Percentiles rank a stretch among this genome's conserved stretches.
Conservation (phyloP, 495 filamentous ascomycete species). For the Patellaria atrata region DNA sequence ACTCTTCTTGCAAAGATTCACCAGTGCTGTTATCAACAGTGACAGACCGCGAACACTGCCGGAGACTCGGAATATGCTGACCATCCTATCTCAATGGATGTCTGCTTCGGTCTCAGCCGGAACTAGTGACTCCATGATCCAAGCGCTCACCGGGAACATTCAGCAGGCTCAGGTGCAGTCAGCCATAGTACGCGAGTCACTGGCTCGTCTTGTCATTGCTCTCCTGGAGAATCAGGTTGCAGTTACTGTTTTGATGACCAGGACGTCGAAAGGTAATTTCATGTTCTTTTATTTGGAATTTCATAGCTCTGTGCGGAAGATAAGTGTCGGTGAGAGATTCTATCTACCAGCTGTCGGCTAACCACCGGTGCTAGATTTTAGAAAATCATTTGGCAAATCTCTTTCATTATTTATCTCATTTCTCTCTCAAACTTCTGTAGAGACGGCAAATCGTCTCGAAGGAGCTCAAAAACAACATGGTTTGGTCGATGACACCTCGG, state of each 20-base stretch:
- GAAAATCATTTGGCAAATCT: conserved; percentile 33
- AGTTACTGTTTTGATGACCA: conserved; percentile 9
- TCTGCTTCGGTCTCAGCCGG: conserved; percentile 18
- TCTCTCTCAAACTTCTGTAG: conserved; percentile 34
- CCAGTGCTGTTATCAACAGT: conserved; percentile 31
- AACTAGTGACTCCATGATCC: conserved; percentile 22
- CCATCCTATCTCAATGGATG: conserved; percentile 28
- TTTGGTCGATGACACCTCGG: conserved; percentile 34
- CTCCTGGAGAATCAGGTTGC: conserved; percentile 38
- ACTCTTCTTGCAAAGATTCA: conserved; percentile 37
- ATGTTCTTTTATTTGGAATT: not conserved
- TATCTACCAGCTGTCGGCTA: not conserved
- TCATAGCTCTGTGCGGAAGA: not conserved
- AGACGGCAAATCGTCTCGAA: conserved; percentile 37
- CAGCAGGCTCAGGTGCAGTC: conserved; percentile 29
- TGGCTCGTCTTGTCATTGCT: conserved; percentile 36
- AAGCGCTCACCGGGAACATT: conserved; percentile 22
- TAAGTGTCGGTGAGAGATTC: not conserved
- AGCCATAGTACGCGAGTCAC: conserved; percentile 40
- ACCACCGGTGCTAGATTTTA: conserved; percentile 22
- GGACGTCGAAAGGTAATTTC: not conserved
- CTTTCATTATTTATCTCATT: conserved; percentile 40
- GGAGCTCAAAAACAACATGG: conserved; percentile 31
- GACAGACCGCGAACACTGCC: conserved; percentile 17
- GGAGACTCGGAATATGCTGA: conserved; percentile 23